These are phyloP conservation scores for Starmerella lactis-condensi DNA, from an alignment of 805 yeast species.

Conservation along the genomic window DNA sequence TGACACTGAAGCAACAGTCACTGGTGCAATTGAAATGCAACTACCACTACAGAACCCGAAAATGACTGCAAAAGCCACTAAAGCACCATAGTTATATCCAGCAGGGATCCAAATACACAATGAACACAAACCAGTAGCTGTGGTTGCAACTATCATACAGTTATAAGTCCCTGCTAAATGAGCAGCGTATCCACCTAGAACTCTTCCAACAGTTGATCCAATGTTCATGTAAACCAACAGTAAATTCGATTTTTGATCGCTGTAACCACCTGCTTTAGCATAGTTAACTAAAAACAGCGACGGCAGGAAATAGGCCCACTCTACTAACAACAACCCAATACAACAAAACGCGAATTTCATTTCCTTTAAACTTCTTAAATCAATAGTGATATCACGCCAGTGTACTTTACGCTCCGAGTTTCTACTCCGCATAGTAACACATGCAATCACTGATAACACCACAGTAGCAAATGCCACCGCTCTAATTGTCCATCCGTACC, in stretches of 20 bases:
- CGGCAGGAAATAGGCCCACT: slow-evolving; percentile 33
- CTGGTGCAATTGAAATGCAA: slow-evolving; percentile 45
- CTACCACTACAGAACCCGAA: slow-evolving; percentile 32
- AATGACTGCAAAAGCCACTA: slow-evolving; percentile 34
- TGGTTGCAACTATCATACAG: slow-evolving; percentile 31
- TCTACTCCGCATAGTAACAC: slow-evolving; percentile 25
- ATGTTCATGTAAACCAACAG: slow-evolving; percentile 32
- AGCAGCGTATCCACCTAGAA: slow-evolving; percentile 37
- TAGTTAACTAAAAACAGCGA: slow-evolving; percentile 39
- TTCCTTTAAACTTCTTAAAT: slow-evolving; percentile 18
- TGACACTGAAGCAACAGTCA: slow-evolving; percentile 44
- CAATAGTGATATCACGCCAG: slow-evolving; percentile 15
- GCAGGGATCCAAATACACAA: slow-evolving; percentile 47
- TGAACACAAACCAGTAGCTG: slow-evolving; percentile 29
- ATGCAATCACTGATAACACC: slow-evolving; percentile 18
- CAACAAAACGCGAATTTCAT: slow-evolving; percentile 15
- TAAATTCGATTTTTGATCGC: slow-evolving; percentile 19
- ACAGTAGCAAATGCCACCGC: slow-evolving; percentile 23
- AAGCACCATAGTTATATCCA: slow-evolving; percentile 24
- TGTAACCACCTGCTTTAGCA: slow-evolving; percentile 32
- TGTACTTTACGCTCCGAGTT: slow-evolving; percentile 2
- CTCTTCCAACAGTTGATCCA: slow-evolving; percentile 35
- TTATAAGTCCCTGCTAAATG: slow-evolving; percentile 39
- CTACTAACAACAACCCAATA: slow-evolving; percentile 23
- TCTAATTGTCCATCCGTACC: slow-evolving; percentile 43